A percentile compares a stretch with the other conserved stretches of the same genome.
phyloP scores from a whole-genome alignment of 257 asterid species.

The Plectranthus barbatus region DNA sequence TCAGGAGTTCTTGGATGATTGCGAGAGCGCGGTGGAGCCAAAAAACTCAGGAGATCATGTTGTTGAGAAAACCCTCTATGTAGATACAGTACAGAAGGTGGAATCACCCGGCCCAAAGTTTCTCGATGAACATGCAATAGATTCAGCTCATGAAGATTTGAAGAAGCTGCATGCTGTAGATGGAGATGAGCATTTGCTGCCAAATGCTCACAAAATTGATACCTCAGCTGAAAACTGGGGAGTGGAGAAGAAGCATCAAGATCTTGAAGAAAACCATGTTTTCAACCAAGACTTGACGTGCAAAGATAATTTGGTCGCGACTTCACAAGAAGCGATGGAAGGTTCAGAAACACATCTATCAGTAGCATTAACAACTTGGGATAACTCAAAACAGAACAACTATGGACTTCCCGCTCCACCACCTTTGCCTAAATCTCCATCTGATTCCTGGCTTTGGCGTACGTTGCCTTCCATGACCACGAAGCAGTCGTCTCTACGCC shows the following conservation, averaged over 20 bases:
- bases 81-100: slow-evolving; percentile 44
- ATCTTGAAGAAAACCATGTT: slow-evolving; percentile 1
- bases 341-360: slow-evolving; percentile 17
- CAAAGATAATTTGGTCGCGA: slow-evolving; percentile 6
- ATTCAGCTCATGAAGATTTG: slow-evolving; percentile 23
- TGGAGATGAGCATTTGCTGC: slow-evolving; percentile 12
- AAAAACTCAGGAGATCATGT: slow-evolving; percentile 23
- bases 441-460: slow-evolving; percentile 93
- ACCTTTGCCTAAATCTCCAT: slow-evolving; percentile 79
- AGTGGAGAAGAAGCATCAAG: slow-evolving; percentile 2
- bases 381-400: slow-evolving; percentile 5
- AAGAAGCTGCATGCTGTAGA: slow-evolving; percentile 19
- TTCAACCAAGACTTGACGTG: background rate
- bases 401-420: slow-evolving; percentile 45
- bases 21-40: slow-evolving; percentile 18
- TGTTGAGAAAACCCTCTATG: slow-evolving; percentile 61
- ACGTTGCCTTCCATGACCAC: slow-evolving; percentile 64
- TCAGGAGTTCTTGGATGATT: slow-evolving; percentile 36
- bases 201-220: slow-evolving; percentile 12
- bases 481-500: slow-evolving; percentile 29
- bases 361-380: slow-evolving; percentile 6
- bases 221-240: slow-evolving; percentile 2
- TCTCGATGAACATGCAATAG: slow-evolving; percentile 5
- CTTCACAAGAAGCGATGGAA: slow-evolving; percentile 14
- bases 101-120: too few relatives aligned